Percentiles rank a stretch among this genome's conserved stretches.
phyloP scores from a whole-genome alignment of 805 yeast species.

The Peterozyma toletana region DNA sequence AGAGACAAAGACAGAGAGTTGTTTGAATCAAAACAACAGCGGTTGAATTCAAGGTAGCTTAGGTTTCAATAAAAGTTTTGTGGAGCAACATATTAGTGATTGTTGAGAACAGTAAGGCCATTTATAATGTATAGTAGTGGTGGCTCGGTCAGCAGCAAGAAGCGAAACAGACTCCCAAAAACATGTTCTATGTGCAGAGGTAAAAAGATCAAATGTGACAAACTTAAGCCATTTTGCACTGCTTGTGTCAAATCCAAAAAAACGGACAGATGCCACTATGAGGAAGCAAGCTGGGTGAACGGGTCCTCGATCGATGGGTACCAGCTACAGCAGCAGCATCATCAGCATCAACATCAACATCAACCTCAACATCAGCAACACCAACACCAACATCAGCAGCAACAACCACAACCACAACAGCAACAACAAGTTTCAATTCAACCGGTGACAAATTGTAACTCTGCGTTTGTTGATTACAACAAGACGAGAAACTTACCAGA shows the following conservation, averaged over 20 bases:
- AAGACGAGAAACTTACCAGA: background rate
- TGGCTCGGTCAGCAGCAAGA: constrained; percentile 12
- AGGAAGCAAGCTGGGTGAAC: constrained; percentile 21
- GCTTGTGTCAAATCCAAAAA: constrained; percentile 20
- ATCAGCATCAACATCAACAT: no score
- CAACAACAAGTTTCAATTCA: background rate
- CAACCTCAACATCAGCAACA: no score
- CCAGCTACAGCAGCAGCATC: background rate
- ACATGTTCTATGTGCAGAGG: constrained; percentile 40
- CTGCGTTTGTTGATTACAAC: constrained; percentile 2
- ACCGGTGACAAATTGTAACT: background rate
- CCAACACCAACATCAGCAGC: no score
- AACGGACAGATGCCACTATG: constrained; percentile 20
- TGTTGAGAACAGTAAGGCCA: no score
- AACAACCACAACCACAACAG: no score
- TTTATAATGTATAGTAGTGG: no score
- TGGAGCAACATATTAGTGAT: no score
- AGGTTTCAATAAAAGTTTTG: no score
- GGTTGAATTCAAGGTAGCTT: no score
- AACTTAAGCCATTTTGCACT: constrained; percentile 23
- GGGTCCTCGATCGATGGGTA: background rate
- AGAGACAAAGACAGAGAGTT: no score
- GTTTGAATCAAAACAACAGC: no score
- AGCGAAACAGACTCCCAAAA: constrained; percentile 33
- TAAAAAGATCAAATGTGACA: constrained; percentile 37